Base-by-base conservation (phyloP, 805 yeast genomes). In the Sungouiozyma ichnusensis region DNA sequence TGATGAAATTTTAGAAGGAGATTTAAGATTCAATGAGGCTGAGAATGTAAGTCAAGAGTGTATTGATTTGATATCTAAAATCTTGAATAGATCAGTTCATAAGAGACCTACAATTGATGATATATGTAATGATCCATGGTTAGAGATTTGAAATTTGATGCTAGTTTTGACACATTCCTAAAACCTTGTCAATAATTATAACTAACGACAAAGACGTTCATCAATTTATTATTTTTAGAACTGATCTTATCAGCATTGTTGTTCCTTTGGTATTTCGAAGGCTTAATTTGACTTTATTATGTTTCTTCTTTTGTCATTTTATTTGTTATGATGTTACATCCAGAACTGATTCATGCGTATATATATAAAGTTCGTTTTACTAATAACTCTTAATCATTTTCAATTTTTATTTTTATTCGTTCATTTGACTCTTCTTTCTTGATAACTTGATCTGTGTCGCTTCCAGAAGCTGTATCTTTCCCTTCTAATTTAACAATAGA, bases 1-100 rank as follows among this genome's bases (percentile, higher is more conserved):
- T 38, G 97, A 90, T 61, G 97, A 88, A 60, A 92, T 92, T 41
- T 77, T 88, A 76, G 95, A 86, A 50, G 95, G 94, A 1, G 88
- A 81, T 38, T 63, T 88, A 47, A 72, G 84, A 37, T 68, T 86
- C 33, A 54, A 65, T 34, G 49, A 48, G 20, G 41, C 48, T 15
- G 45, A 41, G 2, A 50, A 52, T 9, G 71, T 77, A 16, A 77
- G 85, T 52, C 79, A 73, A 1, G 73, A 67, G 2, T 76, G 88
- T 51, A 64, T 76, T 20, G 69, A 68, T 4, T 67, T 88, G 56
- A 81, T 88, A 36, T 66, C 66, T 44, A 68, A 57, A 50, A 84
- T 88, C 35, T 67, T 90, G 46, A 76, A 76, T n/a, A 72, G 92
- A 39, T 80, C 81, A 41, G 69, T 82, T 16, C 66, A 66, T 7